Evolutionary conservation across 2,329 filamentous ascomycete species (phyloP).

Genomic region (Fusarium kyushuense): DNA sequence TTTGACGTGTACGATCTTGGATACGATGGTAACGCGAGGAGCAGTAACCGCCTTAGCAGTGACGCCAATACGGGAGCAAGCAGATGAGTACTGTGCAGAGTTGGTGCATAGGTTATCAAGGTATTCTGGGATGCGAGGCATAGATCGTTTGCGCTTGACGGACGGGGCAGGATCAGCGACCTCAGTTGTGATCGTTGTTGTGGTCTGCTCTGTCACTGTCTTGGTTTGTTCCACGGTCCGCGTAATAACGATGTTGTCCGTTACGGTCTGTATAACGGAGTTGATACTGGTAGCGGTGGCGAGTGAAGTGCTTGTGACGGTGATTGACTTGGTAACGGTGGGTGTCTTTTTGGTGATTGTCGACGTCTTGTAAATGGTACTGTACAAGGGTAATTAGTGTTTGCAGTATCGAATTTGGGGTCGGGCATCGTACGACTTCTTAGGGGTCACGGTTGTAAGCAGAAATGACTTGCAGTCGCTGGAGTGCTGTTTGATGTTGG

Average conservation of each 20-base stretch:
- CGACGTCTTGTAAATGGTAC: not conserved
- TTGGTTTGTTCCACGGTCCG: not conserved
- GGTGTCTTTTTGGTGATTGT: conserved; percentile 1
- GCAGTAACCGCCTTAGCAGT: not conserved
- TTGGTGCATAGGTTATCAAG: not conserved
- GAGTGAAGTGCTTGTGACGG: not conserved
- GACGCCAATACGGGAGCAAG: not conserved
- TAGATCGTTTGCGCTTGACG: not conserved
- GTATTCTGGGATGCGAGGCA: not conserved
- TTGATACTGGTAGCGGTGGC: not conserved
- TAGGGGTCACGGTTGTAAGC: not conserved
- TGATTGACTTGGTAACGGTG: not conserved
- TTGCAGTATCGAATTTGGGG: too few relatives aligned
- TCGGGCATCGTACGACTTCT: not conserved
- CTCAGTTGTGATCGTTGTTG: not conserved
- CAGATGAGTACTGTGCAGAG: not conserved
- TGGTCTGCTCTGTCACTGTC: not conserved
- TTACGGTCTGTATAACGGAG: not conserved
- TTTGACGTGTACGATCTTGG: not conserved
- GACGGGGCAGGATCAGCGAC: not conserved
- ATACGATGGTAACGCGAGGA: not conserved
- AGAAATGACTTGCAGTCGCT: conserved; percentile 2
- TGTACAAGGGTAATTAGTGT: not conserved
- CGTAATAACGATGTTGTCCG: not conserved
- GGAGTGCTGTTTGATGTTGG: not conserved